These are phyloP conservation scores for Haplographium delicatum DNA, from an alignment of 495 filamentous ascomycete genomes.

Conservation along the genomic window DNA sequence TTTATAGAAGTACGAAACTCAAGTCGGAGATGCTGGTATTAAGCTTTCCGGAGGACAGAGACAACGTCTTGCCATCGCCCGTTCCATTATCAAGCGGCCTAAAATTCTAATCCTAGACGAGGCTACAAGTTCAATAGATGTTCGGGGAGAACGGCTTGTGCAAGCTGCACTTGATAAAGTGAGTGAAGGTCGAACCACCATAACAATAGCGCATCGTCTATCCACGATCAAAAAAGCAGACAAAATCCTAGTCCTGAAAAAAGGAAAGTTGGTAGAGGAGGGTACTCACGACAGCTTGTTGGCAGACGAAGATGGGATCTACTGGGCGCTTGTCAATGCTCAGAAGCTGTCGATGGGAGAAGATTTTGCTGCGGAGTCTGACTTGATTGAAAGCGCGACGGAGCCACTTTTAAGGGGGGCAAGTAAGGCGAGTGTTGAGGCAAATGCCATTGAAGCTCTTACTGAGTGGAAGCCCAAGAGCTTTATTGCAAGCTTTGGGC, in stretches of 20 bases:
- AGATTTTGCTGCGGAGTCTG: slow-evolving; percentile 9
- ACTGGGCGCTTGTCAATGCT: slow-evolving; percentile 46
- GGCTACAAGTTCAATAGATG: slow-evolving; percentile 63
- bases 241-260: slow-evolving; percentile 55
- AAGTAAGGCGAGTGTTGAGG: slow-evolving; percentile 9
- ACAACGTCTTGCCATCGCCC: slow-evolving; percentile 63
- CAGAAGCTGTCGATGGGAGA: slow-evolving; percentile 41
- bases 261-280: slow-evolving; percentile 56
- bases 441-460: background rate
- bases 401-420: background rate
- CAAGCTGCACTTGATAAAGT: slow-evolving; percentile 52
- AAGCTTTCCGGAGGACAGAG: slow-evolving; percentile 60
- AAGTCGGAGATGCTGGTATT: slow-evolving; percentile 52
- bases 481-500: slow-evolving; percentile 20
- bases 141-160: slow-evolving; percentile 51
- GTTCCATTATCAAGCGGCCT: slow-evolving; percentile 70
- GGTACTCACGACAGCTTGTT: slow-evolving; percentile 67
- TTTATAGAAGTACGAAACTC: slow-evolving; percentile 54
- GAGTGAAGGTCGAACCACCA: slow-evolving; percentile 49
- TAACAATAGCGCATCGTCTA: slow-evolving; percentile 58
- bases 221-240: slow-evolving; percentile 58
- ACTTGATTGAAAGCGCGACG: slow-evolving; percentile 7
- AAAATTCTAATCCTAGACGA: slow-evolving; percentile 82
- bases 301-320: slow-evolving; percentile 44
- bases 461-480: slow-evolving; percentile 8